These are phyloP conservation scores for Pichia sp. DNA, from an alignment of 1,139 yeast genomes.

Conservation along the genomic window DNA sequence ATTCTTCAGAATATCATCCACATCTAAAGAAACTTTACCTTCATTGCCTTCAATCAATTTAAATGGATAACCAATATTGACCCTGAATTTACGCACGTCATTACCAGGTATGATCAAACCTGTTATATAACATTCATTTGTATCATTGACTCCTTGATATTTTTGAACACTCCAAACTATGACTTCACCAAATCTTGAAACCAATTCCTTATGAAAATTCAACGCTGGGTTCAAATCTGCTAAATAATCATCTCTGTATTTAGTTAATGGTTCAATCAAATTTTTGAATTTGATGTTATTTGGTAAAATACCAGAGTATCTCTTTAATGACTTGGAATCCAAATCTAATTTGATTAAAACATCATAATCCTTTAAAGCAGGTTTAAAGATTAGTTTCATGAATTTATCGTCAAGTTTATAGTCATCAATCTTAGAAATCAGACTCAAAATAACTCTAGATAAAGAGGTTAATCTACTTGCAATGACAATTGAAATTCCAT, in stretches of 20 bases:
- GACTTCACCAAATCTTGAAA: constrained; percentile 42
- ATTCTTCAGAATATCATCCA: constrained; percentile 21
- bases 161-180: constrained; percentile 54
- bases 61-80: constrained; percentile 68
- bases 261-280: constrained; percentile 31
- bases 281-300: constrained; percentile 52
- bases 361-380: constrained; percentile 80
- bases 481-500: constrained; percentile 55
- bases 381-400: constrained; percentile 57
- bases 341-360: constrained; percentile 53
- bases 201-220: constrained; percentile 46
- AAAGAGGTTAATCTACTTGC: constrained; percentile 85
- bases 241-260: constrained; percentile 27
- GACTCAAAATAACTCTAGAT: constrained; percentile 62
- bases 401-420: constrained; percentile 29
- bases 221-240: constrained; percentile 49
- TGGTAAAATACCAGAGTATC: constrained; percentile 47
- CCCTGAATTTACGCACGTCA: constrained; percentile 61
- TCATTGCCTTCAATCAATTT: constrained; percentile 64
- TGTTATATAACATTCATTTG: constrained; percentile 45
- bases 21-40: constrained; percentile 47
- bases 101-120: constrained; percentile 73
- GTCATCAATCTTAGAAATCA: constrained; percentile 27
- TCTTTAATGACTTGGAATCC: constrained; percentile 28
- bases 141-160: constrained; percentile 34